These are phyloP conservation scores for Naganishia friedmannii DNA, from an alignment of 768 basidiomycete genomes.

Conservation along the genomic window DNA sequence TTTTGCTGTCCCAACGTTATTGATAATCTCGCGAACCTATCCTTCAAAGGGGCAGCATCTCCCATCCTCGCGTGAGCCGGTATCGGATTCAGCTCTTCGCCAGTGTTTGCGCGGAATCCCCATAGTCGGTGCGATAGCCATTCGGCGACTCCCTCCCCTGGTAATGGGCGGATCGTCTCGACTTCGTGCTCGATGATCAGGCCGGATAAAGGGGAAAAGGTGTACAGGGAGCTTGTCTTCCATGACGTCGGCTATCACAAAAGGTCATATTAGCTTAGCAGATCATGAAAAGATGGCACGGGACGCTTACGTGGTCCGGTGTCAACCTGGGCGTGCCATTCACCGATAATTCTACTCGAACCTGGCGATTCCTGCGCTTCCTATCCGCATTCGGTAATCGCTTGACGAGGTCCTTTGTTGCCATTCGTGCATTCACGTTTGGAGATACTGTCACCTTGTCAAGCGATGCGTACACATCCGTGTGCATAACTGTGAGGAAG, in stretches of 20 bases:
- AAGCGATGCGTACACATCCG: slow-evolving; percentile 41
- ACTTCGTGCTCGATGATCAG: slow-evolving; percentile 47
- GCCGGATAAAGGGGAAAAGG: slow-evolving; percentile 48
- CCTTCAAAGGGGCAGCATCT: neutral
- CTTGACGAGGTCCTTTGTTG: slow-evolving; percentile 18
- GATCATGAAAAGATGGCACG: neutral
- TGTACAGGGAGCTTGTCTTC: slow-evolving; percentile 50
- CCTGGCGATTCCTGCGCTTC: slow-evolving; percentile 32
- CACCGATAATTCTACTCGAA: slow-evolving; percentile 23
- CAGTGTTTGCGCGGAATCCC: slow-evolving; percentile 32
- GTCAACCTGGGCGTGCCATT: slow-evolving; percentile 27
- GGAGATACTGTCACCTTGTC: slow-evolving; percentile 47
- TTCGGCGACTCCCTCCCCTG: slow-evolving; percentile 49
- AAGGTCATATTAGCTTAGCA: neutral
- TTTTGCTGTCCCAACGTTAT: slow-evolving; percentile 13
- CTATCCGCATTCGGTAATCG: slow-evolving; percentile 32
- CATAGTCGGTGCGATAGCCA: slow-evolving; percentile 46
- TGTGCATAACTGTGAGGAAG: slow-evolving; percentile 40
- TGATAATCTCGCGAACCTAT: slow-evolving; percentile 4
- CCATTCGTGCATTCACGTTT: slow-evolving; percentile 15
- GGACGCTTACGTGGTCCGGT: slow-evolving; percentile 39
- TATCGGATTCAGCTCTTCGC: slow-evolving; percentile 13
- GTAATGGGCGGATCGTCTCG: slow-evolving; percentile 50
- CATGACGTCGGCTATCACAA: slow-evolving; percentile 42
- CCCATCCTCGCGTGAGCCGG: slow-evolving; percentile 18